Evolutionary conservation across 495 filamentous ascomycete species (phyloP), one percentile per base, ranked within the genome.

Genomic region (Penicillium cinerascens): DNA sequence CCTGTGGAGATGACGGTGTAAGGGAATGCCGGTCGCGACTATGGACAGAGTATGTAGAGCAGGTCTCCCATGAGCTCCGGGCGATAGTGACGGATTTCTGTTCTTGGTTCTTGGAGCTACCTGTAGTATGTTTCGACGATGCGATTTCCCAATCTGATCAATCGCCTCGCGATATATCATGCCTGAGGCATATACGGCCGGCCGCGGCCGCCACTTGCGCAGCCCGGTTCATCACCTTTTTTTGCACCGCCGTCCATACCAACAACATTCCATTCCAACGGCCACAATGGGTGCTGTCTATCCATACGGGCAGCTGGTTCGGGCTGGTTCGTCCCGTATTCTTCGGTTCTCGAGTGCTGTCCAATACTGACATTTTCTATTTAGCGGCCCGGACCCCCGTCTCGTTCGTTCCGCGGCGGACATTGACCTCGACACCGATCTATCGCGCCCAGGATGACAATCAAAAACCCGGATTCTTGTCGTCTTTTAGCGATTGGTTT

Each of bases 301-400:
- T 53, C 64, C 60, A 20, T 73, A 70, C 51, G 71, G 74, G 58
- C 72, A 69, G 55, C 55, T 77, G 51, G 55, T 72, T 56, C 71
- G 71, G 52, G 60, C 70, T 52, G 66, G 74, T 77, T 56, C 52
- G 65, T 61, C 53, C 15, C 21, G 13, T 17, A 33, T 2, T 4
- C 9, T 16, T 10, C 18, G 17, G 6, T 11, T 3, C n/a, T 35
- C 23, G 22, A 43, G 33, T n/a, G 43, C 42, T 22, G 15, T 25
- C 1, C 3, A 2, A 16, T 39, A 6, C n/a, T 38, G 20, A 47
- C 42, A 39, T n/a, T 29, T 41, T 44, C 26, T 20, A 2, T 22
- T 44, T 23, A 61, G 60, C 61, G 58, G 72, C 69, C 66, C 72
- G 70, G 56, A 64, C 65, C 44, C 64, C 61, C 50, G 57, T 72